A percentile compares a stretch with the other conserved stretches of the same genome.
These are phyloP conservation scores for Stachybotrys echinatus DNA, from an alignment of 2,329 filamentous ascomycete species.

Conservation along the genomic window DNA sequence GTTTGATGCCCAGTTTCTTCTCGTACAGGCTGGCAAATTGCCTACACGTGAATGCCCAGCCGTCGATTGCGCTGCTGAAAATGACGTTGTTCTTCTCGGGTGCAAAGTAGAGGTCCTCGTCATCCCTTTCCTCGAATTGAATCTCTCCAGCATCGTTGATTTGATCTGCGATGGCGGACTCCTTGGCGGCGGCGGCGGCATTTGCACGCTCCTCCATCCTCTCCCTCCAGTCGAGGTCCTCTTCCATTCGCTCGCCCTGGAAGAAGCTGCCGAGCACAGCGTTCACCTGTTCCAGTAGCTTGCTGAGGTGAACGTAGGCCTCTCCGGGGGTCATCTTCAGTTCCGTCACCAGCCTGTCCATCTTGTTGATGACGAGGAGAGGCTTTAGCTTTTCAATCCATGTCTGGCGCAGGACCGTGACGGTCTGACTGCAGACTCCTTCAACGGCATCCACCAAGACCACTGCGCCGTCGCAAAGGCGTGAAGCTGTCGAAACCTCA, in stretches of 20 bases:
- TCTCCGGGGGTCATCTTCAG: constrained; percentile 88
- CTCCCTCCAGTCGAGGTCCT: constrained; percentile 94
- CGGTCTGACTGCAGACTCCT: constrained; percentile 96
- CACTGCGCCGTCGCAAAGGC: constrained; percentile 89
- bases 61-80: constrained; percentile 94
- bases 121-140: constrained; percentile 83
- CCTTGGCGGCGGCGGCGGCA: constrained; percentile 61
- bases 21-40: constrained; percentile 94
- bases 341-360: constrained; percentile 91
- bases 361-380: constrained; percentile 94
- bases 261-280: constrained; percentile 97
- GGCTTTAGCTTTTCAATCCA: constrained; percentile 97
- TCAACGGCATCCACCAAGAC: constrained; percentile 96
- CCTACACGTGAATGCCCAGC: constrained; percentile 96
- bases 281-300: constrained; percentile 91
- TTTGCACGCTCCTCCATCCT: constrained; percentile 81
- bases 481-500: constrained; percentile 92
- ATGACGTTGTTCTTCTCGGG: constrained; percentile 99
- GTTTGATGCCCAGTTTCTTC: constrained; percentile 94
- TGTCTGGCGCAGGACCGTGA: constrained; percentile 89
- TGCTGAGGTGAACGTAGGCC: constrained; percentile 83
- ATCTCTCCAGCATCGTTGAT: constrained; percentile 52
- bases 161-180: constrained; percentile 39
- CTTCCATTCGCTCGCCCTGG: constrained; percentile 96
- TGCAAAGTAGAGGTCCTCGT: constrained; percentile 96